Percentiles rank a stretch among this genome's conserved stretches.
phyloP scores from a whole-genome alignment of 306 rosid species.

The apple (Malus domestica) region DNA sequence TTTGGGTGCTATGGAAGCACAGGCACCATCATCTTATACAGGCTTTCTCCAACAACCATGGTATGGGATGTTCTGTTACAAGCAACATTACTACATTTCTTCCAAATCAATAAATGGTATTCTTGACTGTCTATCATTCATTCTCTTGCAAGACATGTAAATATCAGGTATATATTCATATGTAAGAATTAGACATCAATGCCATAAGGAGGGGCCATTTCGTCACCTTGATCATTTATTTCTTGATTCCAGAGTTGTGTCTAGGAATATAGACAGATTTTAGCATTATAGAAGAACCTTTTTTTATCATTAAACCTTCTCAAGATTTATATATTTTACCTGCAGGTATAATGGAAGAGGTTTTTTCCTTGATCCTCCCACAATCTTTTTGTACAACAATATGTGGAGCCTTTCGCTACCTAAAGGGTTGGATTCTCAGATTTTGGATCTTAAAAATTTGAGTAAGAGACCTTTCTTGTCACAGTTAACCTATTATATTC shows the following conservation, averaged over 20 bases:
- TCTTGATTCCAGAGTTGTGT: not conserved
- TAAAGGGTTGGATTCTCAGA: constrained; percentile 41
- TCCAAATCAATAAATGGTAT: not conserved
- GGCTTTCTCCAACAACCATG: constrained; percentile 98
- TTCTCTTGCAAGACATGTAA: not conserved
- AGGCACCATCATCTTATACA: constrained; percentile 90
- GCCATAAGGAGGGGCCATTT: not conserved
- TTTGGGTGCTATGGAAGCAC: constrained; percentile 99
- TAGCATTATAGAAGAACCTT: not conserved
- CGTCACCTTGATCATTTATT: not conserved
- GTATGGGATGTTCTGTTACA: constrained; percentile 28
- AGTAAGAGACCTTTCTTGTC: constrained; percentile 27
- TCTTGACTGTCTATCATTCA: too few species aligned
- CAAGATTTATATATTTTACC: constrained; percentile 21
- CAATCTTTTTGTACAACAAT: constrained; percentile 55
- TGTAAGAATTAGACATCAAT: not conserved
- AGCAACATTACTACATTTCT: not conserved
- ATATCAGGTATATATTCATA: not conserved
- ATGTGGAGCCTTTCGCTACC: constrained; percentile 72
- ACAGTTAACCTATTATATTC: not conserved
- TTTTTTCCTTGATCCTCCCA: constrained; percentile 82
- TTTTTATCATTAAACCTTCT: constrained; percentile 11
- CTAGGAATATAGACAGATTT: not conserved
- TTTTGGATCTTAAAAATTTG: constrained; percentile 21
- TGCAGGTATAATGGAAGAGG: constrained; percentile 96